A percentile compares a stretch with the other conserved stretches of the same genome.
phyloP scores from a whole-genome alignment of 129 eudicot species.

The Sambucus nigra region DNA sequence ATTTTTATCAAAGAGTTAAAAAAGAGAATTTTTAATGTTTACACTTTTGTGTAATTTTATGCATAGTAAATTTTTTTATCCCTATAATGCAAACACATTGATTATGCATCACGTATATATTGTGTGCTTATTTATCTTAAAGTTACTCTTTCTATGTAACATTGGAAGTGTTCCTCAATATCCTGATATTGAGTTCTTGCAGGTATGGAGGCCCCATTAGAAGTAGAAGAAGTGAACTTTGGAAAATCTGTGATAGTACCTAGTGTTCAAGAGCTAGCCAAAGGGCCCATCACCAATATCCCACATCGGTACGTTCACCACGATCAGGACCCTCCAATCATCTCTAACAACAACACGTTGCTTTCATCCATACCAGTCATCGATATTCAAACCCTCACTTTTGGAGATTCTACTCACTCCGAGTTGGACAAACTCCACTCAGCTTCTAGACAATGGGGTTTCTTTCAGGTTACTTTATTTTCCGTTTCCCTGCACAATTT shows the following conservation, averaged over 20 bases:
- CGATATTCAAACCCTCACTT: conserved; percentile 24
- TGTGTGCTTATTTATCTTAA: no score
- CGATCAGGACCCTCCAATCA: conserved; percentile 1
- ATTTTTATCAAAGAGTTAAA: no score
- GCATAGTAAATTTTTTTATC: no score
- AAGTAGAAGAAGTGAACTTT: conserved; percentile 23
- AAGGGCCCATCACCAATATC: conserved; percentile 25
- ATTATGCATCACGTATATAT: no score
- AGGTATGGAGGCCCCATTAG: no score
- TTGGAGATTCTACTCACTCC: conserved; percentile 13
- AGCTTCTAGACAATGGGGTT: conserved; percentile 68
- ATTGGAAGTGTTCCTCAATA: no score
- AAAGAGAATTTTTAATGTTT: no score
- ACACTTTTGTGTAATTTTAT: no score
- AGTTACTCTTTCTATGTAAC: no score
- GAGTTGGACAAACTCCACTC: conserved; percentile 39
- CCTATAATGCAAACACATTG: no score
- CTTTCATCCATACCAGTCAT: conserved; percentile 25
- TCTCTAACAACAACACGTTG: conserved; percentile 1
- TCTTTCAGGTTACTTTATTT: conserved; percentile 48
- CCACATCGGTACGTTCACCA: conserved; percentile 43
- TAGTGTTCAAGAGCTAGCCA: conserved; percentile 57
- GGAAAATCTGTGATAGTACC: conserved; percentile 58
- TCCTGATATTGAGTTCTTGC: no score
- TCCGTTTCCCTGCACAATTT: no score